Conservation (phyloP, 1,284 basidiomycete genomes). For the Coniferiporia sulphurascens region DNA sequence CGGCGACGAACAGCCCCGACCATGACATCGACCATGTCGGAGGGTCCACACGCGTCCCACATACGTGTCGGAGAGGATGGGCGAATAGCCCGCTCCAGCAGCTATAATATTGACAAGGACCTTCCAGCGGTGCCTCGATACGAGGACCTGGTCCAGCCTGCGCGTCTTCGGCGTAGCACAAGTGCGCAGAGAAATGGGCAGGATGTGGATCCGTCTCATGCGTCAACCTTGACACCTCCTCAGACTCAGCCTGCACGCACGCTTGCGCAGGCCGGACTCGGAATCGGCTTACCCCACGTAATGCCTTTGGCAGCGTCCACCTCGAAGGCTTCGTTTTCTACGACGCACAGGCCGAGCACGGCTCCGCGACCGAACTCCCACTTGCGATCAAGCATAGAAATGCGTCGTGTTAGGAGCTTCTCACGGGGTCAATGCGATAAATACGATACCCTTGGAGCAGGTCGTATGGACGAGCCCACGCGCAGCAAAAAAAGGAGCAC, state of each 20-base stretch:
- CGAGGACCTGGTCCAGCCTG: conserved; percentile 16
- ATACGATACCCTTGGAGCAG: neutral
- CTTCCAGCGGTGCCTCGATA: conserved; percentile 57
- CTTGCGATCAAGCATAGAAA: conserved; percentile 14
- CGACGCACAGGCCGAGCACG: conserved; percentile 1
- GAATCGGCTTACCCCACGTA: conserved; percentile 50
- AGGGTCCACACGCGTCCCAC: conserved; percentile 23
- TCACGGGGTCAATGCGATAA: conserved; percentile 3
- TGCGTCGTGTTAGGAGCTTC: conserved; percentile 46
- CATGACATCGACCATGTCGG: conserved; percentile 23
- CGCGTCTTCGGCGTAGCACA: conserved; percentile 6
- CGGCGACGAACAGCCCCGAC: conserved; percentile 41
- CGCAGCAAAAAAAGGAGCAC: neutral
- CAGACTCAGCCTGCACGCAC: conserved; percentile 36
- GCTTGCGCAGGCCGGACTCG: conserved; percentile 53
- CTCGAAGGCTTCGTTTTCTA: neutral
- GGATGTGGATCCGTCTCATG: neutral
- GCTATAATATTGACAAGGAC: conserved; percentile 48
- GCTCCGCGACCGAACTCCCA: conserved; percentile 9
- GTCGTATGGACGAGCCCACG: neutral
- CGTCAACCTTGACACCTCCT: conserved; percentile 7
- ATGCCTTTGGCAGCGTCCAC: conserved; percentile 42
- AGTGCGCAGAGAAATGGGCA: neutral
- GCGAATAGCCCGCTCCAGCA: conserved; percentile 19
- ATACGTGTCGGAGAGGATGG: conserved; percentile 28